phyloP scores from a whole-genome alignment of 78 protist species.

The Parvularia atlantis region DNA sequence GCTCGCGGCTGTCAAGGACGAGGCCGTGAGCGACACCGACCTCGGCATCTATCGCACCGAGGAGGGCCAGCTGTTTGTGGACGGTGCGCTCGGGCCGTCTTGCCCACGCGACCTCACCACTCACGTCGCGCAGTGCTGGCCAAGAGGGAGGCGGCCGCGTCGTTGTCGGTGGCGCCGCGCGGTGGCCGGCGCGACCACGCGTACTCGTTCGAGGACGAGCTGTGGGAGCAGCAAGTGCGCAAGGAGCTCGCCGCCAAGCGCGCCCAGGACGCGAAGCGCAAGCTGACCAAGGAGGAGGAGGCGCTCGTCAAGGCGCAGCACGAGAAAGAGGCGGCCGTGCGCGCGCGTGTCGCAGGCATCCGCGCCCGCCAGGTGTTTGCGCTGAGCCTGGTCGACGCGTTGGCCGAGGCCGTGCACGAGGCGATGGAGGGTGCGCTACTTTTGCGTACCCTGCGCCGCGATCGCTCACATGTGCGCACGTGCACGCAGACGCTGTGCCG shows the following conservation, averaged over 20 bases:
- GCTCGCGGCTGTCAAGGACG: no score
- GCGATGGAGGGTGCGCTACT: neutral
- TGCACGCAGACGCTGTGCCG: neutral
- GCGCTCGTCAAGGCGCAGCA: neutral
- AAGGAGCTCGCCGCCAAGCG: neutral
- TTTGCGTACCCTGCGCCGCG: no score
- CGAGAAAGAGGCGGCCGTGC: neutral
- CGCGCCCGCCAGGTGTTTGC: neutral
- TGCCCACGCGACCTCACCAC: no score
- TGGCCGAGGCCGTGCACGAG: neutral
- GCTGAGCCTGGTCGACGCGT: neutral
- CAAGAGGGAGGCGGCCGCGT: no score
- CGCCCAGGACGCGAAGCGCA: neutral
- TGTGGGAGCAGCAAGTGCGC: constrained; percentile 8
- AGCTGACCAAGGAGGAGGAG: neutral
- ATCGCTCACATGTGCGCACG: no score
- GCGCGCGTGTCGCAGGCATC: neutral
- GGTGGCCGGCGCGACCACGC: no score
- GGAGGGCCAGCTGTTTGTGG: no score
- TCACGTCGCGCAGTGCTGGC: no score
- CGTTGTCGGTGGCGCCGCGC: no score
- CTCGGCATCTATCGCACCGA: no score
- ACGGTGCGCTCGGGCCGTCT: no score
- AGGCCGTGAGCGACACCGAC: no score
- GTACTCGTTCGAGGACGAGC: neutral